These are phyloP conservation scores for Eutrema heterophyllum DNA, from an alignment of 345 rosid genomes.

Conservation along the genomic window DNA sequence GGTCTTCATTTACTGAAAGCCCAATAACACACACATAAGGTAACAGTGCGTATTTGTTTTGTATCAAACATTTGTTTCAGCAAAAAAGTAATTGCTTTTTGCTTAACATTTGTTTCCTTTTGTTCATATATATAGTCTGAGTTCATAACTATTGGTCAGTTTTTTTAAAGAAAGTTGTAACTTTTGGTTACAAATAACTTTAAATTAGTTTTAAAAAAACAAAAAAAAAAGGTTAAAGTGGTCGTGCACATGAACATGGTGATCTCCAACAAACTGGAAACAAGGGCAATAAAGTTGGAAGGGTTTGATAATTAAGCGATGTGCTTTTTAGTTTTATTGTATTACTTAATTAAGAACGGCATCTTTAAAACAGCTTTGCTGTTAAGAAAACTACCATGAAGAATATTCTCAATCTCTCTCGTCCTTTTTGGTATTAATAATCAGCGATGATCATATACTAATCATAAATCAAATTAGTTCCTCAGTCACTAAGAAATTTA, in stretches of 20 bases:
- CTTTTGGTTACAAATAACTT: slow-evolving; percentile 5
- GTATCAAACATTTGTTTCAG: neutral
- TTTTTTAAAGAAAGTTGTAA: neutral
- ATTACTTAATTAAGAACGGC: slow-evolving; percentile 4
- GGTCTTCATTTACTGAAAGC: neutral
- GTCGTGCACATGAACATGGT: slow-evolving; percentile 22
- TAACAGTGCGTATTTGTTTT: neutral
- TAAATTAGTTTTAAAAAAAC: neutral
- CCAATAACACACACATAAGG: neutral
- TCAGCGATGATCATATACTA: neutral
- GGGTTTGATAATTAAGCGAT: neutral
- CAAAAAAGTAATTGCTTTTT: neutral
- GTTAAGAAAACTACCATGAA: slow-evolving; percentile 20
- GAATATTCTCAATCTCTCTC: slow-evolving; percentile 9
- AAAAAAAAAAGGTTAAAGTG: slow-evolving; percentile 9
- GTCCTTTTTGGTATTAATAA: neutral
- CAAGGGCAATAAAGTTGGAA: slow-evolving; percentile 3
- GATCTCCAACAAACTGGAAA: slow-evolving; percentile 22
- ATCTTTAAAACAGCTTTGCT: slow-evolving; percentile 27
- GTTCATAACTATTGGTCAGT: slow-evolving; percentile 8
- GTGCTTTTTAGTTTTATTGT: slow-evolving; percentile 9
- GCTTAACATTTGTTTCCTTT: neutral
- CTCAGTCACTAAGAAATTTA: neutral
- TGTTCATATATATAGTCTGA: neutral
- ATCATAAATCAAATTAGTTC: neutral